Percentiles rank a stretch among this genome's conserved stretches.
These are phyloP conservation scores for Debaryomycetaceae sp. DNA, from an alignment of 1,139 yeast species.

Conservation along the genomic window DNA sequence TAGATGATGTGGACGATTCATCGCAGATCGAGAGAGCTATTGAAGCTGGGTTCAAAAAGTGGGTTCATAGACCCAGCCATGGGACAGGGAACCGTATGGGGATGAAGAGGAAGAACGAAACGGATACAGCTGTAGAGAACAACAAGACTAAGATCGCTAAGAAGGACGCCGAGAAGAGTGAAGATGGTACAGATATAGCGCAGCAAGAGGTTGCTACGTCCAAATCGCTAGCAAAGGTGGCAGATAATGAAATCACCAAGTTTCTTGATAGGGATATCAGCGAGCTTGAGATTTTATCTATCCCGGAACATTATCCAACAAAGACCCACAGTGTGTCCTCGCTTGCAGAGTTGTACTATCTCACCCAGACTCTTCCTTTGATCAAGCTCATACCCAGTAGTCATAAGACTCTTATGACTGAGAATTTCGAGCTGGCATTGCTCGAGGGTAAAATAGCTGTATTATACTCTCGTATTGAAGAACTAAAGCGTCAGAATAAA, in stretches of 20 bases:
- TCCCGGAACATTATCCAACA: conserved; percentile 45
- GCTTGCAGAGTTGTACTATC: conserved; percentile 78
- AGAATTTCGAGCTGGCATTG: conserved; percentile 77
- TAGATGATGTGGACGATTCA: not conserved
- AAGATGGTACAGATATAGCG: not conserved
- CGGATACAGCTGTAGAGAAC: not conserved
- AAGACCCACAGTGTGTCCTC: conserved; percentile 51
- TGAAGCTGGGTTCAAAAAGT: not conserved
- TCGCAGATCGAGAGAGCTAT: not conserved
- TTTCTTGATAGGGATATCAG: conserved; percentile 25
- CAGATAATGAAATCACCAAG: conserved; percentile 18
- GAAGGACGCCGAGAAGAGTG: not conserved
- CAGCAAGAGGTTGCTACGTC: conserved; percentile 10
- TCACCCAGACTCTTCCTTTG: conserved; percentile 84
- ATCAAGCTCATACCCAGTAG: conserved; percentile 79
- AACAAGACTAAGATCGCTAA: not conserved
- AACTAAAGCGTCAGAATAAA: conserved; percentile 76
- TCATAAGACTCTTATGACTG: conserved; percentile 82
- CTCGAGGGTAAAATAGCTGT: conserved; percentile 94
- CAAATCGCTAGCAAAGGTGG: conserved; percentile 17
- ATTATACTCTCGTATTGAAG: conserved; percentile 89
- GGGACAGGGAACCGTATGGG: not conserved
- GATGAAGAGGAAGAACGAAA: not conserved
- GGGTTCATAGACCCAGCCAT: not conserved
- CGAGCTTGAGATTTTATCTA: conserved; percentile 35